Evolutionary conservation across 331 rosid genomes (phyloP).

Genomic region (Phaseolus coccineus): DNA sequence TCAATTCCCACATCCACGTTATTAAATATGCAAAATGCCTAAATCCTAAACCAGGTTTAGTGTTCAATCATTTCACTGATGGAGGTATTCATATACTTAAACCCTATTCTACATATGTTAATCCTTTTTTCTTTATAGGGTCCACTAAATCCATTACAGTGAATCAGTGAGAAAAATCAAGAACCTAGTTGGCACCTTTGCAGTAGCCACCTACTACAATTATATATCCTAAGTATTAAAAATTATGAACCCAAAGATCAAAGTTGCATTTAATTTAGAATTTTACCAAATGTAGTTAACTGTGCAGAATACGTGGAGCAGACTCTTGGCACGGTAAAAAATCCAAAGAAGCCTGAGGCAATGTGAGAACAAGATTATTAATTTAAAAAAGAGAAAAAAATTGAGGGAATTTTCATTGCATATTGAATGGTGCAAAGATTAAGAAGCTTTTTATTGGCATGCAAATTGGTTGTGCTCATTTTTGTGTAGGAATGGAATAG

Average conservation of each 20-base stretch:
- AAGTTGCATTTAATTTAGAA: conserved; percentile 23
- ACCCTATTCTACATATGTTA: background rate
- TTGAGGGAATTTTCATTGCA: background rate
- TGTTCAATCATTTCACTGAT: background rate
- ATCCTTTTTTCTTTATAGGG: background rate
- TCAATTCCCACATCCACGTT: background rate
- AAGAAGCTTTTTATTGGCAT: conserved; percentile 1
- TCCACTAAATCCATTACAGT: conserved; percentile 2
- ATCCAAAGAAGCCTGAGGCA: conserved; percentile 87
- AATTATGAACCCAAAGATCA: background rate
- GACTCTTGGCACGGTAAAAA: conserved; percentile 81
- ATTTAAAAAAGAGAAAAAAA: background rate
- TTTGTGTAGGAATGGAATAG: background rate
- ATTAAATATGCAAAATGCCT: background rate
- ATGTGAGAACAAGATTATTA: conserved; percentile 18
- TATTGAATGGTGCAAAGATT: conserved; percentile 25
- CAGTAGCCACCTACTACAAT: conserved; percentile 3
- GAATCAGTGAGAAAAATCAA: background rate
- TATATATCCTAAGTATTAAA: background rate
- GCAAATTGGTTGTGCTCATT: background rate
- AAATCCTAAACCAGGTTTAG: conserved; percentile 13
- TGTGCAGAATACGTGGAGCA: conserved; percentile 78
- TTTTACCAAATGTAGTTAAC: conserved; percentile 79
- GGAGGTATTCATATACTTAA: background rate
- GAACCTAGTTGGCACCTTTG: background rate